Conservation (phyloP, 2,329 filamentous ascomycete genomes). For the Colletotrichum orchidophilum region DNA sequence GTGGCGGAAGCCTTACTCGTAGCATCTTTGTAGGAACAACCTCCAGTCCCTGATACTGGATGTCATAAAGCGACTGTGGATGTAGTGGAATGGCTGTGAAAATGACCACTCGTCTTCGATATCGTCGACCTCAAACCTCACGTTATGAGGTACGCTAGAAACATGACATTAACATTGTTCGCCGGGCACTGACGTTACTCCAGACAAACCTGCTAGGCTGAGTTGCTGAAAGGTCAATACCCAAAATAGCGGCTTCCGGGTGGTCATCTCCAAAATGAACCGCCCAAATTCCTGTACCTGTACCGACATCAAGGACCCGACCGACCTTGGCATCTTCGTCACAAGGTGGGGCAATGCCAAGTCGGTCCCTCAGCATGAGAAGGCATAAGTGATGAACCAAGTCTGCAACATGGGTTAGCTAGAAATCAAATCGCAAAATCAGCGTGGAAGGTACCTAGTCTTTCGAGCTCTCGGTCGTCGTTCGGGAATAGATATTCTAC, state of each 20-base stretch:
- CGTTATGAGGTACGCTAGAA: constrained; percentile 51
- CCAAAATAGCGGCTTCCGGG: constrained; percentile 43
- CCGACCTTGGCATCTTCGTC: constrained; percentile 28
- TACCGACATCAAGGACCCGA: constrained; percentile 38
- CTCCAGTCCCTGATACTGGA: not conserved
- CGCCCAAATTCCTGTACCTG: constrained; percentile 41
- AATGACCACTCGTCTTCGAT: constrained; percentile 50
- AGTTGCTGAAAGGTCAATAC: constrained; percentile 30
- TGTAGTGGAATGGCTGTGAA: constrained; percentile 40
- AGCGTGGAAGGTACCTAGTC: not conserved
- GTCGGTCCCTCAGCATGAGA: constrained; percentile 46
- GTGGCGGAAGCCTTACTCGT: not conserved
- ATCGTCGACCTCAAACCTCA: constrained; percentile 54
- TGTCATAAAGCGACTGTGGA: constrained; percentile 37
- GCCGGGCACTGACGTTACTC: constrained; percentile 39
- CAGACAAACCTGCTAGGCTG: not conserved
- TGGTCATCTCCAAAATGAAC: constrained; percentile 51
- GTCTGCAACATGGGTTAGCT: constrained; percentile 41
- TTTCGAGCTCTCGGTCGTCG: constrained; percentile 11
- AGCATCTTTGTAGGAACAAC: not conserved
- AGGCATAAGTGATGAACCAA: constrained; percentile 63
- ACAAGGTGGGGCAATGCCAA: constrained; percentile 3
- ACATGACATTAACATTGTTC: not conserved
- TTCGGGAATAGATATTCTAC: constrained; percentile 18
- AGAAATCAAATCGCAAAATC: not conserved